Conservation (phyloP, 2,329 filamentous ascomycete species). For the Curvularia lunata region DNA sequence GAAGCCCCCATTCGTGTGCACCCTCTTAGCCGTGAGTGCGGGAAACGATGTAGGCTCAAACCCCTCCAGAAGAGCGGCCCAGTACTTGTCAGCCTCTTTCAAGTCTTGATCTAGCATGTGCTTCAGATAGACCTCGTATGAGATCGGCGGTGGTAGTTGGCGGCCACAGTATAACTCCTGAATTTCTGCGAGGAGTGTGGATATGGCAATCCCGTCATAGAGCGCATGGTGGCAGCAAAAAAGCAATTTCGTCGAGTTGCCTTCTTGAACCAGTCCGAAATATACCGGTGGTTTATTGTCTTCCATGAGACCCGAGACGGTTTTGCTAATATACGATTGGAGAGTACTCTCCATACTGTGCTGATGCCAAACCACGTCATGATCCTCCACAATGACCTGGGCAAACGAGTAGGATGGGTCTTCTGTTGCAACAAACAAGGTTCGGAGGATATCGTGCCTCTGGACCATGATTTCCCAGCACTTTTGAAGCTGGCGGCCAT, state of each 20-base stretch:
- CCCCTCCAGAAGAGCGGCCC: conserved; percentile 63
- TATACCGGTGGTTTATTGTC: conserved; percentile 44
- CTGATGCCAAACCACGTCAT: conserved; percentile 52
- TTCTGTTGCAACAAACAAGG: conserved; percentile 73
- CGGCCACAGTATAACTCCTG: conserved; percentile 62
- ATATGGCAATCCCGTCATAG: conserved; percentile 83
- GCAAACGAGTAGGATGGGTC: conserved; percentile 67
- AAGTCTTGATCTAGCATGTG: conserved; percentile 61
- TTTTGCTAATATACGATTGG: conserved; percentile 50
- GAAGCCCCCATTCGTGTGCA: background rate
- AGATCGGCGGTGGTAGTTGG: conserved; percentile 56
- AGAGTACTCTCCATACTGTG: conserved; percentile 32
- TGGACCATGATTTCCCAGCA: conserved; percentile 69
- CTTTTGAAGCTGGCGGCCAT: conserved; percentile 58
- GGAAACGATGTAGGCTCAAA: conserved; percentile 57
- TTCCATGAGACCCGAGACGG: conserved; percentile 58
- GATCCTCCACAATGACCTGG: conserved; percentile 69
- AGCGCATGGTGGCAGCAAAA: conserved; percentile 78
- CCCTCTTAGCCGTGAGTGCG: conserved; percentile 36
- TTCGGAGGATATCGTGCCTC: conserved; percentile 79
- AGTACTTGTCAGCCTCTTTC: conserved; percentile 66
- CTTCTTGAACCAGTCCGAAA: conserved; percentile 36
- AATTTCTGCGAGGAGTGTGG: conserved; percentile 71
- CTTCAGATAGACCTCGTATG: conserved; percentile 69
- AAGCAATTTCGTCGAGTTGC: conserved; percentile 44